A percentile compares a stretch with the other conserved stretches of the same genome.
Evolutionary conservation across 441 rosid genomes (phyloP).

Genomic region (Eutrema salsugineum): DNA sequence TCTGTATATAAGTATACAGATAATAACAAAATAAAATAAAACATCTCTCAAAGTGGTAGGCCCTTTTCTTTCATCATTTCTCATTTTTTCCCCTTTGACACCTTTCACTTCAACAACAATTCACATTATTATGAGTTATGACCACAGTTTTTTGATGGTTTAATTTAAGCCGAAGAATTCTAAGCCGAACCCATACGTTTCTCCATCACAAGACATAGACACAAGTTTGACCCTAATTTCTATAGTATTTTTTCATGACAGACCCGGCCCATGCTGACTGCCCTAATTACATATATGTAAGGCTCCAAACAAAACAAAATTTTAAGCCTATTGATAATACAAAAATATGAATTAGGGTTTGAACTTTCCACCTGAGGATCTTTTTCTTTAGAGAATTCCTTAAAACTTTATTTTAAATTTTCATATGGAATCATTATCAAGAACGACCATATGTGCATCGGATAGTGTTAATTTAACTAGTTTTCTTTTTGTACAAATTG

Average conservation of each 20-base stretch:
- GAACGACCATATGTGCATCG: not conserved
- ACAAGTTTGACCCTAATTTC: not conserved
- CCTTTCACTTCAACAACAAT: constrained; percentile 52
- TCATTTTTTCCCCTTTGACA: not conserved
- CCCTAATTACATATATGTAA: too few relatives aligned
- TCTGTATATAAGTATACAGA: not conserved
- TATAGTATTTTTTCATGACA: not conserved
- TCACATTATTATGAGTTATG: not conserved
- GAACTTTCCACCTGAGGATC: too few relatives aligned
- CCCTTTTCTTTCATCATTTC: constrained; percentile 5
- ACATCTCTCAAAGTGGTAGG: constrained; percentile 21
- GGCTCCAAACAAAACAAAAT: too few relatives aligned
- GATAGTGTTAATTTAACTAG: not conserved
- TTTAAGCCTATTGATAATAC: too few relatives aligned
- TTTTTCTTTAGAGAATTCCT: not conserved
- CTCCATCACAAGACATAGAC: not conserved
- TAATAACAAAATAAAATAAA: not conserved
- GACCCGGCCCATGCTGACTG: too few relatives aligned
- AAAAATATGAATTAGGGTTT: too few relatives aligned
- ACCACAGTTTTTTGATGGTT: not conserved
- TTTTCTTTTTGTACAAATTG: not conserved
- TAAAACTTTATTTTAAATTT: not conserved
- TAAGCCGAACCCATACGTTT: not conserved
- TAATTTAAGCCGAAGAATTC: not conserved
- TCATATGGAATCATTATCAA: not conserved